Base-by-base conservation (phyloP, 2,329 filamentous ascomycete species). In the Geosmithia flava region DNA sequence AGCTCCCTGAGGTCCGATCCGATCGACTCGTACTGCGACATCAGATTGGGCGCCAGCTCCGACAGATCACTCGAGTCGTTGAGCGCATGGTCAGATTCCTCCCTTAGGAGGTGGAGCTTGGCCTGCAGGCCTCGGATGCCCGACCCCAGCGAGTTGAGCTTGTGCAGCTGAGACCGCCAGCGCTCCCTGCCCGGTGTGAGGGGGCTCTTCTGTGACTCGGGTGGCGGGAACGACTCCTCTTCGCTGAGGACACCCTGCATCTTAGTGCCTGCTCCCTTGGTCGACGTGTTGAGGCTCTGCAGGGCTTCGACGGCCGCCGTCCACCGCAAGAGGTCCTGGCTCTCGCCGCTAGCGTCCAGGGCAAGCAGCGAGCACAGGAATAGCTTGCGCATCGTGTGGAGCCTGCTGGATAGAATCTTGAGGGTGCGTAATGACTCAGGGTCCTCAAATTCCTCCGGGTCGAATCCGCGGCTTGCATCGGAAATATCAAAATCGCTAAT, bases 21-120 rank as follows among this genome's bases (percentile, higher is more conserved):
- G 53, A 98, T 94, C 4, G 89, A 91, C 49, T 98, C 93, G 63
- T 97, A 98, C 59, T 97, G 93, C 20, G 81, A 69, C 74, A 95
- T 83, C 40, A 97, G 74, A 52, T 81, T 82, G 1, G 83, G 77
- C 0, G 86, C 87, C 16, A 95, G 75, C 54, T 95, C 86, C 3
- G 80, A 79, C 17, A 87, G 79, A 55, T 83, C 80, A 50, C 75
- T 73, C 39, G 85, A 81, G 55, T 84, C 81, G 57, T 95, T 86
- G 27, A 95, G 67, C 42, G 81, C 81, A 51, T 79, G 79, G 59
- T 87, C 87, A 0, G 89, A 94, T 63, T 96, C 89, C 62, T 98
- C 93, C 46, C 88, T 81, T 48, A 97, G 69, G 7, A 98, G 74
- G 51, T 94, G 89, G 69, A 98, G 81, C 64, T 97, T 98, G 37